phyloP scores from a whole-genome alignment of 768 basidiomycete genomes.

The Rubroboletus satanas region DNA sequence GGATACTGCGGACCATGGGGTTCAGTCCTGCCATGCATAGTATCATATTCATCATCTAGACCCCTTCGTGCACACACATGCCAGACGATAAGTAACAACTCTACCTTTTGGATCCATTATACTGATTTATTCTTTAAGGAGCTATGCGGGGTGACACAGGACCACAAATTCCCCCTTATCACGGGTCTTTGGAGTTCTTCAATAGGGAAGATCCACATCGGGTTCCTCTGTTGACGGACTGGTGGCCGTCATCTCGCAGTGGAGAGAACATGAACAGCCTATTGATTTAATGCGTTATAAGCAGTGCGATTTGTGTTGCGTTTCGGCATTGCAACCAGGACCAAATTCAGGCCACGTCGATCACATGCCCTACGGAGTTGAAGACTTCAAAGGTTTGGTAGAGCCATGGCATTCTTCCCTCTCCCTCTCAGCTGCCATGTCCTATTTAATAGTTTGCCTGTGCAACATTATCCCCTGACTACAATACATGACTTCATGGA shows the following conservation, averaged over 20 bases:
- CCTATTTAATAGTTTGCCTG: conserved; percentile 32
- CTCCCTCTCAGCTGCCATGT: conserved; percentile 14
- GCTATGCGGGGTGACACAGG: not conserved
- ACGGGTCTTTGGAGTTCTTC: not conserved
- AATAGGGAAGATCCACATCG: not conserved
- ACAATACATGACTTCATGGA: conserved; percentile 44
- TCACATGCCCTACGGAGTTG: not conserved
- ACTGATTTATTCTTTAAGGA: too few relatives aligned
- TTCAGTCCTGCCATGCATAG: not conserved
- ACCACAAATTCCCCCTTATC: not conserved
- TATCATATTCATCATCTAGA: not conserved
- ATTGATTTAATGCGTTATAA: not conserved
- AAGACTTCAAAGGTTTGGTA: conserved; percentile 4
- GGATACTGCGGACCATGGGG: not conserved
- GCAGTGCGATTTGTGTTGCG: not conserved
- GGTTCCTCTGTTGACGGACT: not conserved
- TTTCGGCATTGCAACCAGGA: not conserved
- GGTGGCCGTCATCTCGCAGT: not conserved
- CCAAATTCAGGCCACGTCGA: too few relatives aligned
- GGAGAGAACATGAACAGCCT: not conserved
- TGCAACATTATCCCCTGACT: conserved; percentile 40
- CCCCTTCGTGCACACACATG: not conserved
- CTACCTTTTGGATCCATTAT: too few relatives aligned
- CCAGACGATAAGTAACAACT: too few relatives aligned
- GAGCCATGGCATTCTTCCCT: not conserved